Base-by-base conservation (phyloP, 108 stramenopile species). In the Cyclotella cryptica region DNA sequence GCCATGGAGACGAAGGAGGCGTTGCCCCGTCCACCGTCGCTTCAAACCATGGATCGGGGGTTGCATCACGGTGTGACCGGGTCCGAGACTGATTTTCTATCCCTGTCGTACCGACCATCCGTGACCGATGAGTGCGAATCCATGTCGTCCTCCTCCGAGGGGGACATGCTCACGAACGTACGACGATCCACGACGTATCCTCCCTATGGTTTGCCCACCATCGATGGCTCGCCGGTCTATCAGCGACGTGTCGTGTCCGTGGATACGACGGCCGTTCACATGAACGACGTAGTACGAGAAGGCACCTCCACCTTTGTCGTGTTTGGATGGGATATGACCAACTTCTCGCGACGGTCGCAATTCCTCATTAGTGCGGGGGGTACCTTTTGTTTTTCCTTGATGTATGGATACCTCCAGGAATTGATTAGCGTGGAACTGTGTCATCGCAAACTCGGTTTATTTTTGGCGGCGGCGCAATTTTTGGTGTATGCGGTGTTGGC, bases 331-430 rank as follows among this genome's bases (percentile, higher is more conserved):
- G 93, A 96, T 59, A 88, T 96, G 44, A 85, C 88, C 3, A 74
- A 85, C 39, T 55, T 87, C 52, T 66, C 85, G 8, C 87, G 89
- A 11, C 83, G 72, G 13, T 43, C 51, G 24, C 95, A 93, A 67
- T 97, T 95, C 70, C 27, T 93, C 12, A 67, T 90, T 29, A 88
- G 88, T 72, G 93, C 96, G 12, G 63, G 68, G 14, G 93, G 92
- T 1, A 94, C 94, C 9, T 97, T 95, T 72, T 65, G 58, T 57
- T 97, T 94, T 69, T 87, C 87, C 21, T 72, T 97, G 13, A 40
- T 97, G 29, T 97, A 97, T 68, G 96, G 93, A 22, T 97, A 87
- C 70, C 66, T 97, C 46, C 96, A 97, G 73, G 96, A 97, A 74
- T 81, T 97, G 52, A 85, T 95, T 43, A 86, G 84, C 24, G 96